Percentiles rank a stretch among this genome's conserved stretches.
Evolutionary conservation across 768 basidiomycete genomes (phyloP).

Genomic region (Leccinum barrowsii): DNA sequence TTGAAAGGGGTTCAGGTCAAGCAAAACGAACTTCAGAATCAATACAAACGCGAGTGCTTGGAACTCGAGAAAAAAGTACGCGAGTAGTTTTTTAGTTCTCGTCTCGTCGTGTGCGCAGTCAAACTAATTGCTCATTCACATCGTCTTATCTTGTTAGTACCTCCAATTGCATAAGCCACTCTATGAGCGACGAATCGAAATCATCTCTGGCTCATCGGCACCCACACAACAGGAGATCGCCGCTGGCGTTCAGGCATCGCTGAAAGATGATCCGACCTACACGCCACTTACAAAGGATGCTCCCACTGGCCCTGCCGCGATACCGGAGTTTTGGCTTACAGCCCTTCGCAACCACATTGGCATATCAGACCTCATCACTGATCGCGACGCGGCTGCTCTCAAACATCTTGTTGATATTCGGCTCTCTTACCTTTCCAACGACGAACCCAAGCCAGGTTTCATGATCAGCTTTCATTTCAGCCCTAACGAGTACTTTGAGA

Average conservation of each 20-base stretch:
- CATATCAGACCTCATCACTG: slow-evolving; percentile 85
- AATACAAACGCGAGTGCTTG: slow-evolving; percentile 90
- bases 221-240: slow-evolving; percentile 81
- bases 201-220: slow-evolving; percentile 73
- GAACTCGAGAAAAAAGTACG: slow-evolving; percentile 94
- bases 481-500: slow-evolving; percentile 85
- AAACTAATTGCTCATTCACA: not conserved
- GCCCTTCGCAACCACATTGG: slow-evolving; percentile 89
- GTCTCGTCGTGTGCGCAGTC: slow-evolving; percentile 11
- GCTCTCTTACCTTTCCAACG: slow-evolving; percentile 67
- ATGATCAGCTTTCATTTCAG: slow-evolving; percentile 81
- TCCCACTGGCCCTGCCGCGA: slow-evolving; percentile 40
- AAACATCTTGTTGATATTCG: slow-evolving; percentile 78
- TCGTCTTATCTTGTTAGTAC: slow-evolving; percentile 44
- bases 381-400: slow-evolving; percentile 85
- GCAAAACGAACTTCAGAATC: slow-evolving; percentile 86
- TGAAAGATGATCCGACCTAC: slow-evolving; percentile 75
- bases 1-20: slow-evolving; percentile 92
- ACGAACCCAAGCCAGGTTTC: slow-evolving; percentile 82
- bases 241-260: slow-evolving; percentile 67
- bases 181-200: slow-evolving; percentile 80
- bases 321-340: slow-evolving; percentile 98
- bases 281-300: slow-evolving; percentile 54
- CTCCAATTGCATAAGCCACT: slow-evolving; percentile 75
- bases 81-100: slow-evolving; percentile 7